phyloP scores from a whole-genome alignment of 2,329 filamentous ascomycete species.

The Orbilia ellipsospora region DNA sequence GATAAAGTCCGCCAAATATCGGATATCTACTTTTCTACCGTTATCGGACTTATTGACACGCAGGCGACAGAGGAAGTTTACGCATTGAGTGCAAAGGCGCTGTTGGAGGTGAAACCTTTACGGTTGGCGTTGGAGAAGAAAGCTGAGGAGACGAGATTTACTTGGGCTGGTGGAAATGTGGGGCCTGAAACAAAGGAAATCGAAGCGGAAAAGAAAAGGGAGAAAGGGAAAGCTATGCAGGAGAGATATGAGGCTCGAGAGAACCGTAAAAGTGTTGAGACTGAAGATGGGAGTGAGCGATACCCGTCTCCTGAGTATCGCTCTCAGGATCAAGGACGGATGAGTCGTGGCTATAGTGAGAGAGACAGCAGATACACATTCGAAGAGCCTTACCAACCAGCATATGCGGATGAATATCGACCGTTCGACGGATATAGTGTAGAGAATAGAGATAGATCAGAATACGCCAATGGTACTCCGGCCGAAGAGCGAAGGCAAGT shows the following conservation, averaged over 20 bases:
- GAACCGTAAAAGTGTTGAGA: too few relatives aligned
- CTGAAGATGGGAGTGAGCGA: too few relatives aligned
- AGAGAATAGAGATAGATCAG: too few relatives aligned
- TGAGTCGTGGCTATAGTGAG: too few relatives aligned
- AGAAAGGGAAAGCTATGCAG: not conserved
- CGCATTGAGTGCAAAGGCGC: not conserved
- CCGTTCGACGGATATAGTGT: too few relatives aligned
- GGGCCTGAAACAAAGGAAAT: not conserved
- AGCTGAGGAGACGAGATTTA: not conserved
- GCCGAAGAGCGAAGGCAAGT: too few relatives aligned
- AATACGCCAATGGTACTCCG: too few relatives aligned
- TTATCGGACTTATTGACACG: constrained; percentile 6
- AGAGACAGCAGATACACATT: too few relatives aligned
- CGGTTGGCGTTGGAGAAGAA: not conserved
- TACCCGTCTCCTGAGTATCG: too few relatives aligned
- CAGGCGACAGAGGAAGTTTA: constrained; percentile 14
- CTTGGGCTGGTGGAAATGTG: not conserved
- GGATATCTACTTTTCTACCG: constrained; percentile 3
- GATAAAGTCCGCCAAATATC: constrained; percentile 9
- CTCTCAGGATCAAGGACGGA: too few relatives aligned
- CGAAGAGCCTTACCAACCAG: too few relatives aligned
- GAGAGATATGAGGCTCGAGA: not conserved
- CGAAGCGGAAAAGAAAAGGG: not conserved
- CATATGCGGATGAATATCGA: too few relatives aligned
- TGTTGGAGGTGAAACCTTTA: constrained; percentile 14